These are phyloP conservation scores for Rhizophora mangle DNA, from an alignment of 345 rosid genomes.

Conservation along the genomic window DNA sequence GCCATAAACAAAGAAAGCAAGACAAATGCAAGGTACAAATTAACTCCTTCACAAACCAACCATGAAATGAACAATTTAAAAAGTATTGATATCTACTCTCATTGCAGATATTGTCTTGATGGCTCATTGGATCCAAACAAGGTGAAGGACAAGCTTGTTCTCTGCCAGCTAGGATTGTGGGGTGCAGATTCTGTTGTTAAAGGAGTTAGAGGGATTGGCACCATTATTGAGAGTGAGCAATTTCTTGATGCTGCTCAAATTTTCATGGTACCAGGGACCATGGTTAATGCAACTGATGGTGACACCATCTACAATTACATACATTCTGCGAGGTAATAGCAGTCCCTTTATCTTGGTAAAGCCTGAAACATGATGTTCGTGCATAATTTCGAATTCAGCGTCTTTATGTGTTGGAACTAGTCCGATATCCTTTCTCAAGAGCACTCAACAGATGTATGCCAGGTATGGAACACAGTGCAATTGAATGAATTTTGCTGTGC, in stretches of 20 bases:
- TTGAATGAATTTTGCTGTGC: not conserved
- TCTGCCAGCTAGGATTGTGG: slow-evolving; percentile 44
- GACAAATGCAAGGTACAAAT: slow-evolving; percentile 42
- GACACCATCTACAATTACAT: slow-evolving; percentile 45
- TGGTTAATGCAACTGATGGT: slow-evolving; percentile 57
- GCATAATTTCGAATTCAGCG: not conserved
- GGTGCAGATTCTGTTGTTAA: slow-evolving; percentile 65
- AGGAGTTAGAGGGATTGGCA: slow-evolving; percentile 61
- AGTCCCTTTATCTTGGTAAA: not conserved
- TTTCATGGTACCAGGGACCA: slow-evolving; percentile 73
- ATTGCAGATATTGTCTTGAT: slow-evolving; percentile 51
- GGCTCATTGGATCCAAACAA: slow-evolving; percentile 56
- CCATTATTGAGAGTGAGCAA: slow-evolving; percentile 40
- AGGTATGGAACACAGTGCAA: too few species aligned
- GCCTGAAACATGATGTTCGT: not conserved
- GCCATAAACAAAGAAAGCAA: slow-evolving; percentile 34
- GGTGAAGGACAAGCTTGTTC: slow-evolving; percentile 70
- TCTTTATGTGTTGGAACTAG: too few species aligned
- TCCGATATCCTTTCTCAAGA: too few species aligned
- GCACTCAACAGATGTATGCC: too few species aligned
- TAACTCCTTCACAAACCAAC: not conserved
- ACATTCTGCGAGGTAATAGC: slow-evolving; percentile 55
- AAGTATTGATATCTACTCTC: not conserved
- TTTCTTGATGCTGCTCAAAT: slow-evolving; percentile 71
- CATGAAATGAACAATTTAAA: not conserved